Conservation (phyloP, 2,329 filamentous ascomycete species). For the Beauveria sp. region DNA sequence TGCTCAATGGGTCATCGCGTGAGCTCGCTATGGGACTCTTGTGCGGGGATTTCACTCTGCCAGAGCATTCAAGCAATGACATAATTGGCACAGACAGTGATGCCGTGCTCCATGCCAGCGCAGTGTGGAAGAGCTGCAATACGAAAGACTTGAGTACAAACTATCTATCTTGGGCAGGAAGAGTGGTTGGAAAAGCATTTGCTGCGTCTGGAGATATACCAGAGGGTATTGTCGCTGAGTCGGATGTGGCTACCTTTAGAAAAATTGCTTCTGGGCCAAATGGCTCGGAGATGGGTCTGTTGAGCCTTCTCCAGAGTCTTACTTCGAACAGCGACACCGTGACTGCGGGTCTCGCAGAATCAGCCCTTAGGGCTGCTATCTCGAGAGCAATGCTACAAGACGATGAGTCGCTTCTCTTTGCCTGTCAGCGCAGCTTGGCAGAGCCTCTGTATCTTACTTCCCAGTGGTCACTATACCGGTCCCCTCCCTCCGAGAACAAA, state of each 20-base stretch:
- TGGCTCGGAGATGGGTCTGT: slow-evolving; percentile 55
- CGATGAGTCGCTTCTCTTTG: slow-evolving; percentile 40
- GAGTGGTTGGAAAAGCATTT: slow-evolving; percentile 77
- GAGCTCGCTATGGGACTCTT: slow-evolving; percentile 65
- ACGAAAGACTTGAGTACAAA: slow-evolving; percentile 54
- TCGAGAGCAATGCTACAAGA: slow-evolving; percentile 42
- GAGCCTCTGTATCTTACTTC: slow-evolving; percentile 46
- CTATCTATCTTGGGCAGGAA: slow-evolving; percentile 79
- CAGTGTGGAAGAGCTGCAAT: slow-evolving; percentile 70
- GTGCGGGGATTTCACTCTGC: slow-evolving; percentile 64
- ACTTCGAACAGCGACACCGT: slow-evolving; percentile 49
- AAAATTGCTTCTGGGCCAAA: slow-evolving; percentile 40
- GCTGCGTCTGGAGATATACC: slow-evolving; percentile 65
- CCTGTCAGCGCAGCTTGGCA: slow-evolving; percentile 44
- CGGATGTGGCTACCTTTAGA: slow-evolving; percentile 43
- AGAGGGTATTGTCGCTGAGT: slow-evolving; percentile 52
- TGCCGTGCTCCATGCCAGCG: slow-evolving; percentile 53
- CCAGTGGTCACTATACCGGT: slow-evolving; percentile 47
- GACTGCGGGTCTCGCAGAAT: slow-evolving; percentile 53
- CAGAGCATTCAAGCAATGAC: slow-evolving; percentile 41
- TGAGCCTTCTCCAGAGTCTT: slow-evolving; percentile 54
- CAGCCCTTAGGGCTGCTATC: slow-evolving; percentile 48
- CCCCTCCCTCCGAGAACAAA: slow-evolving; percentile 44
- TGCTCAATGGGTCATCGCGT: slow-evolving; percentile 64
- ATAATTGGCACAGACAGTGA: slow-evolving; percentile 60